Evolutionary conservation across 768 basidiomycete genomes (phyloP), one percentile per base, ranked within the genome.

Genomic region (Ramaria sp.): DNA sequence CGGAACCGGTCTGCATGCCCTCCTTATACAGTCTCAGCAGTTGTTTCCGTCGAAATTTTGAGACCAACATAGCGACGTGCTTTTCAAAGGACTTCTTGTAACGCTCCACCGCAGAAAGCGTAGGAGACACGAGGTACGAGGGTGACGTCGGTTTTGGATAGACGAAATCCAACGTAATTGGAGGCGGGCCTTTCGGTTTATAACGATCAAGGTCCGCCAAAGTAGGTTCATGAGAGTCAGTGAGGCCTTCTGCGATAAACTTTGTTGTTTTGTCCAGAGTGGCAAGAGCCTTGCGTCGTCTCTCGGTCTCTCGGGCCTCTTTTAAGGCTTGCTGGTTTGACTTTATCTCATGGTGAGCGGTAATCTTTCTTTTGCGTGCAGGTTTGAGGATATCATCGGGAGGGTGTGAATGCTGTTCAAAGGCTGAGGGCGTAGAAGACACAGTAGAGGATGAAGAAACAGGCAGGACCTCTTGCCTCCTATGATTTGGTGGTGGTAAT

Each of bases 161-260:
- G 9, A 55, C 28, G 34, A 45, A 55, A 10, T 55, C 44, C 20
- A 57, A 38, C 1, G 10, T 10, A 34, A 53, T 39, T 12, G n/a
- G 24, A 5, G 57, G 57, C 16, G 34, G 36, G 5, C 18, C 27
- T 3, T 13, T 13, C 2, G 57, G 57, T 36, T 49, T 47, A 15
- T 47, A 54, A 15, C 32, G 52, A 22, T 57, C 52, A 28, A 57
- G 45, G 44, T 57, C 57, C 9, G 12, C 16, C 8, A 57, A 36
- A 20, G 57, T 57, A 7, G 57, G 57, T 4, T 57, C 52, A 44
- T 22, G 22, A 2, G 6, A n/a, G 15, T 28, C 18, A 18, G 18
- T 44, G 18, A 28, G 39, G 10, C 34, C 25, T 9, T 43, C 53
- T 25, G 43, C 53, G 20, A 48, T 27, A 22, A 55, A 55, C 34